These are phyloP conservation scores for Calonectria multiphialidica DNA, from an alignment of 2,329 filamentous ascomycete genomes.

Conservation along the genomic window DNA sequence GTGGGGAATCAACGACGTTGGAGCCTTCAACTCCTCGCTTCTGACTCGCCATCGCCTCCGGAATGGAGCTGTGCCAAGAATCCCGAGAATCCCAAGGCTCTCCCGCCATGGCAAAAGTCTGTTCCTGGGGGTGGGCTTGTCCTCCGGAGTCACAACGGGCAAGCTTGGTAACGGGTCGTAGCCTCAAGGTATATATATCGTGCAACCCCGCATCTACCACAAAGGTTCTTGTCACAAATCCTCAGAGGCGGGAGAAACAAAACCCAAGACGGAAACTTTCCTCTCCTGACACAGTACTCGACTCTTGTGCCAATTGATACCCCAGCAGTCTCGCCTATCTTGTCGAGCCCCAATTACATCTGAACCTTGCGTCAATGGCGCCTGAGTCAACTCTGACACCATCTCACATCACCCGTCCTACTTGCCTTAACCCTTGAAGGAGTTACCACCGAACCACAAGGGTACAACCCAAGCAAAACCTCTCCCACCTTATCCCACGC, in stretches of 20 bases:
- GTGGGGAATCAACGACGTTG: constrained; percentile 27
- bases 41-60: constrained; percentile 34
- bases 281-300: not conserved
- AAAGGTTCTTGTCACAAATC: constrained; percentile 23
- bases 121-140: constrained; percentile 24
- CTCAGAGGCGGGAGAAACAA: constrained; percentile 11
- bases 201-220: constrained; percentile 32
- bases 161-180: not conserved
- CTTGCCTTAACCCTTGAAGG: not conserved
- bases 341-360: constrained; percentile 16
- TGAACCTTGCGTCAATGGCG: constrained; percentile 30
- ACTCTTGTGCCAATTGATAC: not conserved
- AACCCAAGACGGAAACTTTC: constrained; percentile 11
- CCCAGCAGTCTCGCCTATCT: not conserved
- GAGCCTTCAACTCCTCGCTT: constrained; percentile 17
- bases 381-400: constrained; percentile 26
- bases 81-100: constrained; percentile 31
- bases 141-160: constrained; percentile 28
- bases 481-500: not conserved
- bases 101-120: constrained; percentile 28
- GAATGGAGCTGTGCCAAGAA: constrained; percentile 30
- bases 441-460: constrained; percentile 10
- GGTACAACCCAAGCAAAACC: constrained; percentile 18
- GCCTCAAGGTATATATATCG: constrained; percentile 39
- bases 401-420: constrained; percentile 3